These are phyloP conservation scores for Penicillium salamii DNA, from an alignment of 495 filamentous ascomycete species.

Conservation along the genomic window DNA sequence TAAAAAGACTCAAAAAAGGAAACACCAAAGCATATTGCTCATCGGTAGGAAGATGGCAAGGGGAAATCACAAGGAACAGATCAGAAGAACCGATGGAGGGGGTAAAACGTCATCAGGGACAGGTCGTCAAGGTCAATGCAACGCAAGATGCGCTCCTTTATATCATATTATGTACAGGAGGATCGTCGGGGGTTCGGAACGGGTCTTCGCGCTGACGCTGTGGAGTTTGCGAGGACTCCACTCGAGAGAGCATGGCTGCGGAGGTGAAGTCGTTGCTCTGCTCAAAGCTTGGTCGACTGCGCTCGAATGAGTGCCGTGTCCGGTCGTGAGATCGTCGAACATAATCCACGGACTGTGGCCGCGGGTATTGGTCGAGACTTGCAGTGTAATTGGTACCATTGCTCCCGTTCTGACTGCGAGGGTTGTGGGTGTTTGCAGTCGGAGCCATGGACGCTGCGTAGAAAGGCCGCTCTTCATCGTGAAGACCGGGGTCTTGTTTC, in stretches of 20 bases:
- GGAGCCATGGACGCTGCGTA: slow-evolving; percentile 82
- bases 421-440: slow-evolving; percentile 75
- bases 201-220: slow-evolving; percentile 28
- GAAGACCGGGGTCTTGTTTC: slow-evolving; percentile 57
- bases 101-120: slow-evolving; percentile 29
- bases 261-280: slow-evolving; percentile 86
- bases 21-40: slow-evolving; percentile 33
- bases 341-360: slow-evolving; percentile 60
- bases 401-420: slow-evolving; percentile 84
- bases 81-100: slow-evolving; percentile 23
- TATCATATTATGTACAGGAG: slow-evolving; percentile 30
- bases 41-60: slow-evolving; percentile 19
- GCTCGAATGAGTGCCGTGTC: slow-evolving; percentile 53
- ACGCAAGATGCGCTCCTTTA: slow-evolving; percentile 21
- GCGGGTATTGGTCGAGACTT: slow-evolving; percentile 47
- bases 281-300: slow-evolving; percentile 71
- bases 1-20: slow-evolving; percentile 31
- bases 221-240: slow-evolving; percentile 68
- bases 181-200: slow-evolving; percentile 36
- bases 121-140: slow-evolving; percentile 32
- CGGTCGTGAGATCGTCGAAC: slow-evolving; percentile 76
- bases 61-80: slow-evolving; percentile 27
- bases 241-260: slow-evolving; percentile 73
- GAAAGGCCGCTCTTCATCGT: slow-evolving; percentile 84
- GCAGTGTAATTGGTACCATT: slow-evolving; percentile 90